These are phyloP conservation scores for Dioscorea dumetorum DNA, from an alignment of 106 monocot genomes.

Conservation along the genomic window DNA sequence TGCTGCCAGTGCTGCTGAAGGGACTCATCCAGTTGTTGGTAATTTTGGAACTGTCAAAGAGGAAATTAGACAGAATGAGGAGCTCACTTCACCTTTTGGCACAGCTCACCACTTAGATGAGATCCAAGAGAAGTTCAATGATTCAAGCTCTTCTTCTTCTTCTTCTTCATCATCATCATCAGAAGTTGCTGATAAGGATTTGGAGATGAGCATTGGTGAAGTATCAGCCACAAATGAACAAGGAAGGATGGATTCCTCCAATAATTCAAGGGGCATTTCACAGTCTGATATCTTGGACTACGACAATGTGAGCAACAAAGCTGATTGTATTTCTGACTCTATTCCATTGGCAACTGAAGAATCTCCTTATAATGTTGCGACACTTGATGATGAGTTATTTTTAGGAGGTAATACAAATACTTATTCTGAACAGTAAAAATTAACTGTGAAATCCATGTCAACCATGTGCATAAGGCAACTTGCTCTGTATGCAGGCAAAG, in stretches of 20 bases:
- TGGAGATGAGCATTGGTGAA: slow-evolving; percentile 9
- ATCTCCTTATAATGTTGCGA: slow-evolving; percentile 15
- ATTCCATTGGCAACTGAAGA: slow-evolving; percentile 56
- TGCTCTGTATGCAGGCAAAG: slow-evolving; percentile 14
- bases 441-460: neutral
- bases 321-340: slow-evolving; percentile 65
- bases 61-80: slow-evolving; percentile 6
- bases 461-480: neutral
- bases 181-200: slow-evolving; percentile 16
- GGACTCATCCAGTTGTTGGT: neutral
- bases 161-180: slow-evolving; percentile 24
- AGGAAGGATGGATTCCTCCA: neutral
- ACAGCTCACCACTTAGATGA: slow-evolving; percentile 8
- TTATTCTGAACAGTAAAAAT: neutral
- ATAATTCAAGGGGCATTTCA: neutral
- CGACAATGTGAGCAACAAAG: slow-evolving; percentile 4
- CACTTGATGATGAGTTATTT: slow-evolving; percentile 24
- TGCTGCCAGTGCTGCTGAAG: slow-evolving; percentile 5
- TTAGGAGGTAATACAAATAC: slow-evolving; percentile 9
- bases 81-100: neutral
- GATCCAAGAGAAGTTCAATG: slow-evolving; percentile 23
- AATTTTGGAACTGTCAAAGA: slow-evolving; percentile 2
- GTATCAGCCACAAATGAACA: slow-evolving; percentile 7
- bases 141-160: slow-evolving; percentile 22
- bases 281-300: slow-evolving; percentile 5